These are phyloP conservation scores for Monosporascus sp. DNA, from an alignment of 2,329 filamentous ascomycete species.

Conservation along the genomic window DNA sequence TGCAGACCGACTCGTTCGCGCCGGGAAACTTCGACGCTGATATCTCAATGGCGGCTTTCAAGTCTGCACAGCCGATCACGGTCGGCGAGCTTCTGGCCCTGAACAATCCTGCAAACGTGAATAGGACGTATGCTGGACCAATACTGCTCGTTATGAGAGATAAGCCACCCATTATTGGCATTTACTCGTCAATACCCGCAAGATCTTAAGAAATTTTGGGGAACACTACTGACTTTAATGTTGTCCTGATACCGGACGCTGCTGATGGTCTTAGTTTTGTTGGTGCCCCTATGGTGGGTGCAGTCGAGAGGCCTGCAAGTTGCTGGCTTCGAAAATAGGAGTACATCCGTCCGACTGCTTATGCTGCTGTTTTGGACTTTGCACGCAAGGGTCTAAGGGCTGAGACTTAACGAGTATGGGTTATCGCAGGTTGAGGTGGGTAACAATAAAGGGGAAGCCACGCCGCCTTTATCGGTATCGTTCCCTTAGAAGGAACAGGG, in stretches of 20 bases:
- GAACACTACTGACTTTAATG: slow-evolving; percentile 39
- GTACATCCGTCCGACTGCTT: no score
- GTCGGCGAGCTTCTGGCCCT: slow-evolving; percentile 55
- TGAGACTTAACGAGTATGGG: no score
- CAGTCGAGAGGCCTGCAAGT: no score
- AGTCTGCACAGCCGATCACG: slow-evolving; percentile 50
- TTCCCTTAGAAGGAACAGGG: no score
- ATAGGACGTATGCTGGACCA: slow-evolving; percentile 42
- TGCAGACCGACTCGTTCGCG: slow-evolving; percentile 48
- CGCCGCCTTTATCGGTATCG: no score
- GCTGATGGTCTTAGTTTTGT: slow-evolving; percentile 46
- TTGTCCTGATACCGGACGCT: slow-evolving; percentile 48
- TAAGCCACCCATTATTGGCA: slow-evolving; percentile 16
- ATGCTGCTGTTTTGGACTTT: no score
- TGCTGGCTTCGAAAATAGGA: no score
- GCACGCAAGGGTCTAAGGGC: no score
- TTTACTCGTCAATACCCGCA: slow-evolving; percentile 32
- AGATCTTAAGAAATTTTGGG: slow-evolving; percentile 36
- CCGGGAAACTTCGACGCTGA: slow-evolving; percentile 50
- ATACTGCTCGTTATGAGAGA: slow-evolving; percentile 55
- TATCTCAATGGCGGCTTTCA: slow-evolving; percentile 40
- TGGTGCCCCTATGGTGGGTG: no score
- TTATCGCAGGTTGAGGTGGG: no score
- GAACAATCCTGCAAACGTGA: slow-evolving; percentile 29
- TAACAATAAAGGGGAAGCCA: no score